Percentiles rank a stretch among this genome's conserved stretches.
These are phyloP conservation scores for Puccinia polysora DNA, from an alignment of 1,284 basidiomycete genomes.

Conservation along the genomic window DNA sequence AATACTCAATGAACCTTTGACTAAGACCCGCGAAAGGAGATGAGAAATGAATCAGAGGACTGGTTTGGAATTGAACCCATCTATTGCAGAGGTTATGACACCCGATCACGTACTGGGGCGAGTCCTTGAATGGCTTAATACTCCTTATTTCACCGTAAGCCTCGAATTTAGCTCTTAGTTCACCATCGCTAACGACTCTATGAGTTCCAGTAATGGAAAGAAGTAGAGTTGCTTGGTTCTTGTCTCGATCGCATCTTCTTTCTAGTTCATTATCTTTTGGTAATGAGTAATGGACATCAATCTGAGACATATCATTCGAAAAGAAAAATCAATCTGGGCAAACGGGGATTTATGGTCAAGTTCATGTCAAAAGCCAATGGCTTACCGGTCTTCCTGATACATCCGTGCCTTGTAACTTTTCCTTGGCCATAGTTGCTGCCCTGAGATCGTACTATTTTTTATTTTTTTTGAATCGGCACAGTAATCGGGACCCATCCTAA, in stretches of 20 bases:
- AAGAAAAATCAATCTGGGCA: conserved; percentile 27
- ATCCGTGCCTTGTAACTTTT: conserved; percentile 75
- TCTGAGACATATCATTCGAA: conserved; percentile 57
- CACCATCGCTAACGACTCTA: conserved; percentile 70
- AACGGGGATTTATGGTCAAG: neutral
- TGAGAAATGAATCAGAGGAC: conserved; percentile 20
- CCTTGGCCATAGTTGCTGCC: conserved; percentile 81
- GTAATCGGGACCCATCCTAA: no score
- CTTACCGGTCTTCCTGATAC: conserved; percentile 76
- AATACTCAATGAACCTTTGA: conserved; percentile 79
- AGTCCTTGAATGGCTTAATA: conserved; percentile 64
- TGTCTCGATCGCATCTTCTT: conserved; percentile 70
- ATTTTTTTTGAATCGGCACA: neutral
- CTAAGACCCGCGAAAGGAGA: conserved; percentile 55
- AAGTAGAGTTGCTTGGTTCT: conserved; percentile 81
- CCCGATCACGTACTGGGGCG: conserved; percentile 62
- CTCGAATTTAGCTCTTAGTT: conserved; percentile 74
- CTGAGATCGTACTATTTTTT: conserved; percentile 79
- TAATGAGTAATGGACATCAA: conserved; percentile 95
- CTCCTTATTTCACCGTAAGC: conserved; percentile 84
- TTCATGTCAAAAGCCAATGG: conserved; percentile 40
- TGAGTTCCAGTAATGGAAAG: conserved; percentile 68
- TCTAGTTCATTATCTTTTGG: conserved; percentile 73
- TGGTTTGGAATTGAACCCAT: conserved; percentile 3
- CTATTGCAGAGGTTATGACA: neutral